Base-by-base conservation (phyloP, 2,329 filamentous ascomycete genomes). In the Hypoxylon sp. region DNA sequence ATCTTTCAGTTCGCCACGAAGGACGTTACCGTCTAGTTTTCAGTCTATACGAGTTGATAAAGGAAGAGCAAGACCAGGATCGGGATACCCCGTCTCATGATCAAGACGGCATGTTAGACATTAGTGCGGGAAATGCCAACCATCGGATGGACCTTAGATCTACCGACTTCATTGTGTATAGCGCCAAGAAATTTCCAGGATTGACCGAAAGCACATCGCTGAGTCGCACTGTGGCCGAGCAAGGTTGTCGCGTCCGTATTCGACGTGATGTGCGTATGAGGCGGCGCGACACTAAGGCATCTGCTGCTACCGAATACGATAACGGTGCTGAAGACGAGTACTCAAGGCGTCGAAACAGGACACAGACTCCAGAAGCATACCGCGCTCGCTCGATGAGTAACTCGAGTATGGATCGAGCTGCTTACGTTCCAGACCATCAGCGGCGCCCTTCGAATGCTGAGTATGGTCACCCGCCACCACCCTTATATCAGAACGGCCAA, bases 141-240 rank as follows among this genome's bases (percentile, higher is more conserved):
- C 95, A 94, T 83, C 88, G 94, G 59, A 88, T 98, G 82, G 94
- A 97, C 80, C 92, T 98, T 75, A 94, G 95, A 84, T 97, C 96
- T 0, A 83, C 87, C 11, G 90, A 93, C 0, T 98, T 99, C 80
- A 90, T 89, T 53, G 96, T 98, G 46, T 98, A 88, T 84, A 98
- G 94, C 75, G 96, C 96, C 57, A 99, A 98, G 90, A 98, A 98
- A 84, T 99, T 99, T 83, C 96, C 96, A 14, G 96, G 95, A 17
- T 84, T 98, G 66, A 91, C 92, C 48, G 93, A 96, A 80, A 98
- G 94, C 82, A 99, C 96, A 0, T 84, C 88, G 11, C 85, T 98
- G 54, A 98, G 94, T 81, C 92, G 94, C 70, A 92, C 93, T 37
- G 94, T 99, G 47, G 94, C 95, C 17, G 95, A 99, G 80, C 96